Base-by-base conservation (phyloP, 75 land plant genomes). In the Picea glauca region DNA sequence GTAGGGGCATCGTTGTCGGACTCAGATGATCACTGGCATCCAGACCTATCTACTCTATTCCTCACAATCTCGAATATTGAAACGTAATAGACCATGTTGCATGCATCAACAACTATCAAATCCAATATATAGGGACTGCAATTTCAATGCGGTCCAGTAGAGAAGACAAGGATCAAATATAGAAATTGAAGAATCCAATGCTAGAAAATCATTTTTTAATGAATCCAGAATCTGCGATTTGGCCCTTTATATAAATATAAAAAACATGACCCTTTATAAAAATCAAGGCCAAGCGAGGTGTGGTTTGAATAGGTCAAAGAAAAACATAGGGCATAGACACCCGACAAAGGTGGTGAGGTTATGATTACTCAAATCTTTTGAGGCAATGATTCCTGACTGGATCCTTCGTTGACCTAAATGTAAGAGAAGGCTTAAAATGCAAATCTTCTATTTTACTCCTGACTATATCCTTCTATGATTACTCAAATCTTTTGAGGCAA, bases 161-260 rank as follows among this genome's bases (percentile, higher is more conserved):
- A 62, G 11, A 4, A n/a, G 67, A 13, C 26, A 26, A 35, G 17
- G 40, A 66, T 66, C 40, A 35, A 38, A 18, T 67, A 67, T 17
- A 67, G n/a, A 17, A 17, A 43, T 67, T 1, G 72, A 67, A 67
- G 72, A 67, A 67, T 67, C 72, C 72, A 67, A 67, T 38, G 72
- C 72, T n/a, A 67, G 18, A 38, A 67, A 38, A 38, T 26, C 40
- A 38, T 17, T 18, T 67, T 40, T 18, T 18, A 12, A 63, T 30
- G 13, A 3, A 40, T 40, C 43, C 43, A 40, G 43, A 40, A 40
- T 40, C 43, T 40, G 43, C 43, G 4, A 4, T 40, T 40, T 40
- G 43, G 43, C 43, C 1, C 43, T 40, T 40, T 40, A 40, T 40
- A 2, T 4, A 40, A 40, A 40, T 40, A 40, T 40, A 40, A 40